A percentile compares a stretch with the other conserved stretches of the same genome.
Evolutionary conservation across 1,284 basidiomycete genomes (phyloP).

Genomic region (Ustilago xerochloae): DNA sequence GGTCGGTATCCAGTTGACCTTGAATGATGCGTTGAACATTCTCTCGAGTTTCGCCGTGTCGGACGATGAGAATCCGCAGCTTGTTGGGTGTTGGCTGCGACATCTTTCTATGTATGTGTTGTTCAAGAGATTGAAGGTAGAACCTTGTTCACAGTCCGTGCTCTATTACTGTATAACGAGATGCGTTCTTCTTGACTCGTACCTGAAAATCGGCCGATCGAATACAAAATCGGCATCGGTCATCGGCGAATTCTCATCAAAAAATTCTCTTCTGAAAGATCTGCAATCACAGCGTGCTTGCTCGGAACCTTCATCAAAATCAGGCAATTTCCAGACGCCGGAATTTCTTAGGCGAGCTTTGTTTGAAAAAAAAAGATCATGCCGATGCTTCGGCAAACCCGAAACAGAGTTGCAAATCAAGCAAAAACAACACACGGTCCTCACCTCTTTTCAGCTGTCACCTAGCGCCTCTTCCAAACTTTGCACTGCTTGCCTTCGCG

Average conservation of each 20-base stretch:
- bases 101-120: background rate
- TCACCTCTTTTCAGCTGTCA: background rate
- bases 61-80: conserved; percentile 56
- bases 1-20: conserved; percentile 64
- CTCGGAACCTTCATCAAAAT: background rate
- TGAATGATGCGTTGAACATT: conserved; percentile 66
- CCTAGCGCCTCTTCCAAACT: background rate
- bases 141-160: too few species aligned
- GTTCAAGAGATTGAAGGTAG: background rate
- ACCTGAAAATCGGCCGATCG: background rate
- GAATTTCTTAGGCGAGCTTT: too few species aligned
- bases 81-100: conserved; percentile 1
- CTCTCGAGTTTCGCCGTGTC: conserved; percentile 65
- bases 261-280: conserved; percentile 1
- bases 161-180: too few species aligned
- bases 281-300: conserved; percentile 9
- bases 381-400: conserved; percentile 4
- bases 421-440: too few species aligned
- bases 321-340: background rate
- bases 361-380: background rate
- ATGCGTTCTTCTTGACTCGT: background rate
- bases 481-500: too few species aligned
- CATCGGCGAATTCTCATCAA: background rate
- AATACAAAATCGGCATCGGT: background rate
- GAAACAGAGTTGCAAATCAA: background rate